phyloP scores from a whole-genome alignment of 306 rosid species.

The Macrotyloma uniflorum region DNA sequence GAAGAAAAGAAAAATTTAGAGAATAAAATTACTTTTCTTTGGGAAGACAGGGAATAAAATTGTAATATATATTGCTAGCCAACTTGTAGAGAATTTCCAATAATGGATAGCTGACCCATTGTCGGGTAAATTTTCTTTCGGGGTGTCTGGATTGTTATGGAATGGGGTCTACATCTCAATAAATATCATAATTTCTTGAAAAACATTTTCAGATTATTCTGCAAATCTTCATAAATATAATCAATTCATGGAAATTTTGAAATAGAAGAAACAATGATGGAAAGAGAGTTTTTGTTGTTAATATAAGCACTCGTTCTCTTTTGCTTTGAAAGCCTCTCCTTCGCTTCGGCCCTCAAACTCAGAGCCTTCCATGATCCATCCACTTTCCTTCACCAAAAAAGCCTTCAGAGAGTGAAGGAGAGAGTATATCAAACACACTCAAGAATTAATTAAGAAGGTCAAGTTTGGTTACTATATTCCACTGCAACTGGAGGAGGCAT shows the following conservation, averaged over 20 bases:
- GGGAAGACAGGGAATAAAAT: slow-evolving; percentile 42
- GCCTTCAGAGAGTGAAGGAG: slow-evolving; percentile 7
- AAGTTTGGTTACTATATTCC: slow-evolving; percentile 17
- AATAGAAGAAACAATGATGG: slow-evolving; percentile 19
- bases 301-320: slow-evolving; percentile 47
- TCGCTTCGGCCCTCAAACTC: slow-evolving; percentile 34
- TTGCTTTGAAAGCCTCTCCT: slow-evolving; percentile 43
- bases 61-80: slow-evolving; percentile 39
- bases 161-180: slow-evolving; percentile 49
- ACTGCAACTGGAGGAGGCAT: slow-evolving; percentile 64
- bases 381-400: slow-evolving; percentile 32
- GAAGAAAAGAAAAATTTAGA: neutral
- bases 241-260: slow-evolving; percentile 19
- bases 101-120: slow-evolving; percentile 57
- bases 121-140: slow-evolving; percentile 51
- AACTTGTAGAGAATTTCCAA: slow-evolving; percentile 54
- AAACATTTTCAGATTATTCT: slow-evolving; percentile 45
- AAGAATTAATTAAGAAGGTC: neutral
- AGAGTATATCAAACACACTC: neutral
- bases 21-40: slow-evolving; percentile 31
- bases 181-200: slow-evolving; percentile 39
- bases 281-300: slow-evolving; percentile 37
- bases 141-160: slow-evolving; percentile 49
- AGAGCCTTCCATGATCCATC: slow-evolving; percentile 16
- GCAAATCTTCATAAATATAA: slow-evolving; percentile 33